Conservation (phyloP, 768 basidiomycete species). For the Boletus rex-veris region DNA sequence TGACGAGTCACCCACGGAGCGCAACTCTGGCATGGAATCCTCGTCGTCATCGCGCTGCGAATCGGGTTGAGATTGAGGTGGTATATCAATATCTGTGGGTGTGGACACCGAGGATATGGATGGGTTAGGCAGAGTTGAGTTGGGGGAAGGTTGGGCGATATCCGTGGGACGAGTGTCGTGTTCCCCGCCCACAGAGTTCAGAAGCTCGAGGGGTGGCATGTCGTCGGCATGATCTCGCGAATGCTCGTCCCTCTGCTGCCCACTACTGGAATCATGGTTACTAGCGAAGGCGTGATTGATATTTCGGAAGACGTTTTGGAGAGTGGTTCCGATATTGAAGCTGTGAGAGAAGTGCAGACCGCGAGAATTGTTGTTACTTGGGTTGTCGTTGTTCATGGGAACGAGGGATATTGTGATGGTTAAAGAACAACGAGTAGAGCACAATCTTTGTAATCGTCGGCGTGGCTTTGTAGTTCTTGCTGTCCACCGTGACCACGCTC, state of each 20-base stretch:
- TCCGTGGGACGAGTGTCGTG: constrained; percentile 1
- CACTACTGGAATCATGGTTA: constrained; percentile 1
- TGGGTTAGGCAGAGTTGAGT: neutral
- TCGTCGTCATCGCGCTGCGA: constrained; percentile 29
- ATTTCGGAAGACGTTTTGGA: constrained; percentile 31
- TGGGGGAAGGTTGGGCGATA: constrained; percentile 1
- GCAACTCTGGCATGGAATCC: constrained; percentile 42
- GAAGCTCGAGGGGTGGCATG: constrained; percentile 3
- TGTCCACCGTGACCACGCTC: neutral
- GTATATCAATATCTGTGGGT: constrained; percentile 5
- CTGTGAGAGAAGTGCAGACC: constrained; percentile 10
- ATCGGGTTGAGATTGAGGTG: constrained; percentile 1
- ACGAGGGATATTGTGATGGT: constrained; percentile 15
- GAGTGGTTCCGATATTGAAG: constrained; percentile 26
- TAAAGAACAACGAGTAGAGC: constrained; percentile 9
- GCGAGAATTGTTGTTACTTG: constrained; percentile 5
- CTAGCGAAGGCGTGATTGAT: constrained; percentile 31
- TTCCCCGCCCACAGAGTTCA: neutral
- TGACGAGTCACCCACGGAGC: constrained; percentile 38
- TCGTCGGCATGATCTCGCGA: neutral
- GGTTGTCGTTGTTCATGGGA: constrained; percentile 19
- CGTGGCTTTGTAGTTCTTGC: neutral
- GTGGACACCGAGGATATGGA: constrained; percentile 4
- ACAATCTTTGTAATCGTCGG: constrained; percentile 7
- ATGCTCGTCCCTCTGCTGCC: neutral